Evolutionary conservation across 2,329 filamentous ascomycete species (phyloP).

Genomic region (Chrysosporium queenslandicum): DNA sequence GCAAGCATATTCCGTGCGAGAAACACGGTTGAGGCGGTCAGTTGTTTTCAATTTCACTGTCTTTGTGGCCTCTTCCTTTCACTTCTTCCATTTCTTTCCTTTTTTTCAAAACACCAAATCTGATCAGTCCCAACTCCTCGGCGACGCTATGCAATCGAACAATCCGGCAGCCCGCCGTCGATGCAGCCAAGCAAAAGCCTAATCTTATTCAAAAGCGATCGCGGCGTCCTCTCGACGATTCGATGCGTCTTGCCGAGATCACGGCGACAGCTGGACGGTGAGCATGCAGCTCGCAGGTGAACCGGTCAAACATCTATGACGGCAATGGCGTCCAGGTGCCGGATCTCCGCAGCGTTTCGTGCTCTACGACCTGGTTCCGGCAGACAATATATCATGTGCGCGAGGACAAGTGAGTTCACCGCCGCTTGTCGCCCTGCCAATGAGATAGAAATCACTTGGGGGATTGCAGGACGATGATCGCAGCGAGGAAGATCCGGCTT

Average conservation of each 20-base stretch:
- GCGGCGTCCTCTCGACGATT: conserved; percentile 58
- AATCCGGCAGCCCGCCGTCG: conserved; percentile 52
- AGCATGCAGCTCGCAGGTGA: conserved; percentile 48
- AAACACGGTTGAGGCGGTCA: no score
- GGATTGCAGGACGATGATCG: conserved; percentile 45
- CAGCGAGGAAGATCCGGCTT: conserved; percentile 30
- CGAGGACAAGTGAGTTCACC: conserved; percentile 55
- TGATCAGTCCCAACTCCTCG: no score
- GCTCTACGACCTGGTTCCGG: conserved; percentile 53
- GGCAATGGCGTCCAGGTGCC: conserved; percentile 44
- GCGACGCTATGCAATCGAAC: no score
- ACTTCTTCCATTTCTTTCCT: no score
- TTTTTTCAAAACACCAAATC: no score
- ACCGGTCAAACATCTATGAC: conserved; percentile 44
- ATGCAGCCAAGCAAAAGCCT: conserved; percentile 38
- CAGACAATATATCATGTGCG: no score
- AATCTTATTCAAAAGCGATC: no score
- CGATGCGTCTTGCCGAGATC: conserved; percentile 55
- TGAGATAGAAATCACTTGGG: no score
- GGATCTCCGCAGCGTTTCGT: conserved; percentile 50
- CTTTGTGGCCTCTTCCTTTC: no score
- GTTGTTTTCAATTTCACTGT: no score
- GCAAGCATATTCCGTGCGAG: no score
- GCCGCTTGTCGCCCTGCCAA: conserved; percentile 39
- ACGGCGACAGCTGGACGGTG: conserved; percentile 42